Conservation (phyloP, 495 filamentous ascomycete genomes). For the Trichoderma erinaceum region DNA sequence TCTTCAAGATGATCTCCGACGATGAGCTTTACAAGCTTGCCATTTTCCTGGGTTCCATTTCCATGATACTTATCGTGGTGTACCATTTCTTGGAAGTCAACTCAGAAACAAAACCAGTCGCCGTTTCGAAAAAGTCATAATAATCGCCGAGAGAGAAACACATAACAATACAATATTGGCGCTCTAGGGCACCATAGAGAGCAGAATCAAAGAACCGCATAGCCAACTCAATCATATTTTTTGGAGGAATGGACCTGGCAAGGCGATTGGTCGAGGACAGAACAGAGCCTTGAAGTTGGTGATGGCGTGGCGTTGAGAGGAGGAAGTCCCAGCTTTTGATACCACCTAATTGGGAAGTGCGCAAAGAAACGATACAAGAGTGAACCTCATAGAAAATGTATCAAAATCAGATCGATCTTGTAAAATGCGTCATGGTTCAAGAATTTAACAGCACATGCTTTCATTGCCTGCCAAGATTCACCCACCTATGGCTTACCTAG, state of each 20-base stretch:
- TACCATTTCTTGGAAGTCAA: constrained; percentile 99
- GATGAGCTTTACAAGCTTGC: constrained; percentile 77
- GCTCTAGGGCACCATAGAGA: background rate
- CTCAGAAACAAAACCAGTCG: constrained; percentile 38
- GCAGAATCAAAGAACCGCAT: background rate
- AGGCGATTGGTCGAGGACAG: background rate
- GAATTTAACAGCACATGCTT: background rate
- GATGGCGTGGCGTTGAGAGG: background rate
- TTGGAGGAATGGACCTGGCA: background rate
- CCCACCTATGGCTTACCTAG: too few relatives aligned
- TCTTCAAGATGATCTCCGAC: constrained; percentile 72
- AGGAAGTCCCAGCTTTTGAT: background rate
- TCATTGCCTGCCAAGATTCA: background rate
- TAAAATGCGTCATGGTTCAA: background rate
- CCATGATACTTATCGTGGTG: constrained; percentile 90
- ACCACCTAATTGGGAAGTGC: background rate
- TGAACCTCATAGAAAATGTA: background rate
- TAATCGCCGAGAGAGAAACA: background rate
- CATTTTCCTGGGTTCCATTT: constrained; percentile 82
- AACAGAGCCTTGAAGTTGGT: background rate
- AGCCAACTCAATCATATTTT: background rate
- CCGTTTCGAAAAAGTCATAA: constrained; percentile 26
- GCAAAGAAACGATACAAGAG: background rate
- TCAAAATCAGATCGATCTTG: background rate
- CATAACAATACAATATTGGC: background rate